A percentile compares a stretch with the other conserved stretches of the same genome.
Conservation (phyloP, 225 moss, liverwort and hornwort species). For the Straminergon stramineum region DNA sequence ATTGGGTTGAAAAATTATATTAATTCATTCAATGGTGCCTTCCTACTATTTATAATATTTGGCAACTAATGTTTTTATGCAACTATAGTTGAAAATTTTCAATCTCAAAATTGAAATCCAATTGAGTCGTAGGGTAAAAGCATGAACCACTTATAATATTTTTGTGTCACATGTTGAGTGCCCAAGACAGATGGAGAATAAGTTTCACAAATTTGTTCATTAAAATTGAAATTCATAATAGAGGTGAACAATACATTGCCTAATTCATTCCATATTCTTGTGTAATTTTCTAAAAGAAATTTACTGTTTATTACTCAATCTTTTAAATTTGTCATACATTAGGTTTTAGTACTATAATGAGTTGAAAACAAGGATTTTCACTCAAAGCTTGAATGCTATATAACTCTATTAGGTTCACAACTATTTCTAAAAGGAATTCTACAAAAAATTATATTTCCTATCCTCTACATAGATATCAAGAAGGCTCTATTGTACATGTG, state of each 20-base stretch:
- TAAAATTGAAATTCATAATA: background rate
- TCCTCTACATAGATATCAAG: background rate
- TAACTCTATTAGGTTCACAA: background rate
- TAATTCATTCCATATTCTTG: background rate
- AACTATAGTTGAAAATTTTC: background rate
- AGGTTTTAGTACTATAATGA: background rate
- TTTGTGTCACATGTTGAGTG: background rate
- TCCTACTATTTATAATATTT: background rate
- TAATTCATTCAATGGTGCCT: background rate
- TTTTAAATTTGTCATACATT: background rate
- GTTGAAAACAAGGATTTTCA: background rate
- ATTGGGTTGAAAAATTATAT: background rate
- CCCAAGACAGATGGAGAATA: background rate
- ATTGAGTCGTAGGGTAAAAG: background rate
- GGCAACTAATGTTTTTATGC: background rate
- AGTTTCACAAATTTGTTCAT: background rate
- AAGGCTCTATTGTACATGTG: accelerated
- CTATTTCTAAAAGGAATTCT: background rate
- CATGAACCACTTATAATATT: background rate
- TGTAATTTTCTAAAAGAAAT: background rate
- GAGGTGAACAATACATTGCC: background rate
- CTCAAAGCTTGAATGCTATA: background rate
- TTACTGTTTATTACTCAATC: background rate
- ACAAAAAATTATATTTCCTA: background rate
- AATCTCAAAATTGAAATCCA: background rate